Evolutionary conservation across 176 grass and related monocot species (phyloP), one percentile per base, ranked within the genome.

Genomic region (Melocanna baccifera): DNA sequence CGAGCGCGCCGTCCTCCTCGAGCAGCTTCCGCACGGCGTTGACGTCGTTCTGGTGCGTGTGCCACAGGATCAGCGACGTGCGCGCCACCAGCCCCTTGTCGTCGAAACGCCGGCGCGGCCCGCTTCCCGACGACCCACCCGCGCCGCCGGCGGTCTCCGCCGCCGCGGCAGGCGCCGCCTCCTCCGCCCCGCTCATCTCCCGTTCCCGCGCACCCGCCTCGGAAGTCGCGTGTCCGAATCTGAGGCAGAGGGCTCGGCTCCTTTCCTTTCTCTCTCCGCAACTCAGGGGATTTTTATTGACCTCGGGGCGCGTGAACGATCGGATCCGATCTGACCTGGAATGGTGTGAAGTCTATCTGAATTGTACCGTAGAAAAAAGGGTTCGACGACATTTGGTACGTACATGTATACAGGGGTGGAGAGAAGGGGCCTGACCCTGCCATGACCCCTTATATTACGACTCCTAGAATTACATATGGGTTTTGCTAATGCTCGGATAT

Each of bases 21-120:
- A 99, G 91, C 59, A 99, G 91, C 89, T 93, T 99, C 46, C 93
- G 86, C 81, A 99, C 93, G 64, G 93, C 90, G 50, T 34, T 40
- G 5, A 42, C 88, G 81, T 99, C 93, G 89, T 99, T 96, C 90
- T 99, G 97, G 84, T 99, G 97, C 77, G 97, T 92, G 88, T 99
- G 97, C 97, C 97, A 99, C n/a, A 99, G 90, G 90, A 99, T 99
- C 50, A 99, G 91, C 81, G 93, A 96, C 46, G 97, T 99, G 23
- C 93, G 86, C 45, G 88, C 94, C 65, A 99, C 97, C 23, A 91
- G 71, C 45, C 86, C 81, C 93, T 99, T 99, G 87, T 94, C 97
- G 78, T 90, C 89, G 68, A 86, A 87, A 75, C 91, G 72, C 70
- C 91, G 85, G 66, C 90, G 79, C 73, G 84, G 73, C 67, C 83